Conservation (phyloP, 2,329 filamentous ascomycete genomes). For the Nemania serpens region DNA sequence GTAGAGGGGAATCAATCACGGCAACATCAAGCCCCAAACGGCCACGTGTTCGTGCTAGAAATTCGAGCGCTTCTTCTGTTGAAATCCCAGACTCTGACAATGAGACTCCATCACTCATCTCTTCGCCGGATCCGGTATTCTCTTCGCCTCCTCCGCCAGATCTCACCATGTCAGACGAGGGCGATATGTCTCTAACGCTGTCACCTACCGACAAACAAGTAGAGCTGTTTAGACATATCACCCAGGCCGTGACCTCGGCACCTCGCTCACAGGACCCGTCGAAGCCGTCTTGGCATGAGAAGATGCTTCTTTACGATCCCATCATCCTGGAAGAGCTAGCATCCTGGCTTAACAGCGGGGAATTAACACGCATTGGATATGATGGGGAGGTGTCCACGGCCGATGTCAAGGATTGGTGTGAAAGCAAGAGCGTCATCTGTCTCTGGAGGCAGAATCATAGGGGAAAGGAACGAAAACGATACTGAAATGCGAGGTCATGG, state of each 20-base stretch:
- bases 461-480: slow-evolving; percentile 60
- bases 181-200: slow-evolving; percentile 51
- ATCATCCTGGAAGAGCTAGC: slow-evolving; percentile 86
- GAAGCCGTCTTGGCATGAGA: slow-evolving; percentile 81
- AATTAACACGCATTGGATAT: slow-evolving; percentile 64
- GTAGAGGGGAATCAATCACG: background rate
- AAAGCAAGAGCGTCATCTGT: slow-evolving; percentile 84
- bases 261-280: slow-evolving; percentile 54
- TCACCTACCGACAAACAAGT: slow-evolving; percentile 50
- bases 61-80: slow-evolving; percentile 36
- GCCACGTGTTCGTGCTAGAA: slow-evolving; percentile 38
- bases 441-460: slow-evolving; percentile 65
- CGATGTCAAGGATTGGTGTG: slow-evolving; percentile 88
- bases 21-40: slow-evolving; percentile 16
- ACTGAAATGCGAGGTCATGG: slow-evolving; percentile 32
- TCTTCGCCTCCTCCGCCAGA: slow-evolving; percentile 51
- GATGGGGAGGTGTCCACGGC: slow-evolving; percentile 66
- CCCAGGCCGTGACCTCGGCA: slow-evolving; percentile 56
- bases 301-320: slow-evolving; percentile 91
- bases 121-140: slow-evolving; percentile 46
- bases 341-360: slow-evolving; percentile 77
- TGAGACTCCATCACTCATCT: slow-evolving; percentile 41
- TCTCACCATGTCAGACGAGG: slow-evolving; percentile 49
- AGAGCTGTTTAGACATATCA: slow-evolving; percentile 57
- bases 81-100: slow-evolving; percentile 59